Evolutionary conservation across 345 rosid genomes (phyloP).

Genomic region (Mercurialis annua): DNA sequence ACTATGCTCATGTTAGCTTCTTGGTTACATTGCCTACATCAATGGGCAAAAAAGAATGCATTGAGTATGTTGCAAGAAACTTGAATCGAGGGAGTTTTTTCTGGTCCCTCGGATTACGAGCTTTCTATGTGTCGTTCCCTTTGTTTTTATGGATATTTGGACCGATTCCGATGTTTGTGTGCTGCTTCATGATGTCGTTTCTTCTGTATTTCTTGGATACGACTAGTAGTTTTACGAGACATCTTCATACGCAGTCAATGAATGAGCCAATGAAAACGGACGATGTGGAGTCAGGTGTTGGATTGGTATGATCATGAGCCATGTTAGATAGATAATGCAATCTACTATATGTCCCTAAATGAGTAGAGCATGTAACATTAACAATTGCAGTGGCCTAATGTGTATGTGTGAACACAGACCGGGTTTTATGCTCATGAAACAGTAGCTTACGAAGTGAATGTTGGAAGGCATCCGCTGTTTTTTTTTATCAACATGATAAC

Average conservation of each 20-base stretch:
- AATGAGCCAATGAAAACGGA: conserved; percentile 33
- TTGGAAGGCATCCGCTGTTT: no score
- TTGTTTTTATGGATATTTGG: conserved; percentile 89
- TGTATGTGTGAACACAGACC: no score
- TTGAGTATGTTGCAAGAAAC: conserved; percentile 72
- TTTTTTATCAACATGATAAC: no score
- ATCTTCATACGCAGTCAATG: conserved; percentile 52
- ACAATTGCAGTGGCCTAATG: no score
- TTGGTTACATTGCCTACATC: conserved; percentile 67
- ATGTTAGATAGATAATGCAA: no score
- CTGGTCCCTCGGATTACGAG: conserved; percentile 89
- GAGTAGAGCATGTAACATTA: no score
- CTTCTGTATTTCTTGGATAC: conserved; percentile 86
- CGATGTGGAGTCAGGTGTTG: conserved; percentile 40
- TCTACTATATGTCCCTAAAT: no score
- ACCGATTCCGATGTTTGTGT: conserved; percentile 83
- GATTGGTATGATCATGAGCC: not conserved
- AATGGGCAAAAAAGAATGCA: conserved; percentile 41
- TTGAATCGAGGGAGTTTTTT: conserved; percentile 85
- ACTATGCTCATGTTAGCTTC: conserved; percentile 88
- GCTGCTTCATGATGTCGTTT: conserved; percentile 56
- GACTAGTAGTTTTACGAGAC: conserved; percentile 57
- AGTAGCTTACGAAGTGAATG: no score
- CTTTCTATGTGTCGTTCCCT: conserved; percentile 85
- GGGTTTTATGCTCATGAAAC: no score